phyloP scores from a whole-genome alignment of 768 basidiomycete species.

The Collybia nuda region DNA sequence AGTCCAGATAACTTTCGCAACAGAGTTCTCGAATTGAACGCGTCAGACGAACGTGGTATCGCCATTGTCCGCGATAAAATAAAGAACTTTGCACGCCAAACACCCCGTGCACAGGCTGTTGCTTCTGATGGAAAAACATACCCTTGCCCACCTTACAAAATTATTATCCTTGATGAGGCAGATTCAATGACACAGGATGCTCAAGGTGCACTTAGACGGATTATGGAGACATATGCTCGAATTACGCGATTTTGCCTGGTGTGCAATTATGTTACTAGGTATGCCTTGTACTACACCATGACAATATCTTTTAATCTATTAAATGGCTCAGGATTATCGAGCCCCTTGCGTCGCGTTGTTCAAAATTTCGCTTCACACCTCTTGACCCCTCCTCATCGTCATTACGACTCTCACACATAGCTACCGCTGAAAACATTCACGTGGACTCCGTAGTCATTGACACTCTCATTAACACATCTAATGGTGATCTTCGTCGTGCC shows the following conservation, averaged over 20 bases:
- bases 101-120: slow-evolving; percentile 73
- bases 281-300: slow-evolving; percentile 14
- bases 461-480: slow-evolving; percentile 75
- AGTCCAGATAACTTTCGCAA: slow-evolving; percentile 94
- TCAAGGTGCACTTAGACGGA: slow-evolving; percentile 93
- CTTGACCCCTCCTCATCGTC: slow-evolving; percentile 79
- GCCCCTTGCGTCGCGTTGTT: slow-evolving; percentile 96
- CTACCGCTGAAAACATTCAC: slow-evolving; percentile 67
- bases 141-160: slow-evolving; percentile 97
- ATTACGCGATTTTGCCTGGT: slow-evolving; percentile 98
- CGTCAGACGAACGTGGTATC: slow-evolving; percentile 98
- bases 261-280: slow-evolving; percentile 99
- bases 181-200: slow-evolving; percentile 99
- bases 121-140: slow-evolving; percentile 83
- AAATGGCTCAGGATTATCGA: slow-evolving; percentile 81
- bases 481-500: slow-evolving; percentile 92
- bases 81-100: slow-evolving; percentile 95
- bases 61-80: slow-evolving; percentile 97
- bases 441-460: slow-evolving; percentile 60
- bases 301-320: background rate
- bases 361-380: slow-evolving; percentile 97
- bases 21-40: slow-evolving; percentile 95
- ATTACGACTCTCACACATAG: slow-evolving; percentile 77
- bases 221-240: slow-evolving; percentile 98
- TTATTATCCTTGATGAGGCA: slow-evolving; percentile 97